Evolutionary conservation across 352 stramenopile species (phyloP).

Genomic region (Globisporangium iwayamae): DNA sequence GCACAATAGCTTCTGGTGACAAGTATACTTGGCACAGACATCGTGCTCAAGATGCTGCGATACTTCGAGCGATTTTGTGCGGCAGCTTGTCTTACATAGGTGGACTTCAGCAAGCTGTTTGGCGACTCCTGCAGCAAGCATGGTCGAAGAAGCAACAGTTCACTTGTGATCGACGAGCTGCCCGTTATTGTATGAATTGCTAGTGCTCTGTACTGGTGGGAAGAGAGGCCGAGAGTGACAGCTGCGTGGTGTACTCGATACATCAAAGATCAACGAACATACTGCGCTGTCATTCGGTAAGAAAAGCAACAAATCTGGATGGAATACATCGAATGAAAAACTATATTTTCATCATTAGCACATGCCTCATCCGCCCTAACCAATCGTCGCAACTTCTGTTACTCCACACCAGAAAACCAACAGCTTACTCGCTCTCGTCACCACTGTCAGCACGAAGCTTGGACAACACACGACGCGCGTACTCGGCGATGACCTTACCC

Average conservation of each 20-base stretch:
- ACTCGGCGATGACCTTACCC: constrained; percentile 86
- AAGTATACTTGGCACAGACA: constrained; percentile 25
- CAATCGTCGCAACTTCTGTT: background rate
- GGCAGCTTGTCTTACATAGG: background rate
- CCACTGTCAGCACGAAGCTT: constrained; percentile 87
- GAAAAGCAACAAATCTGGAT: background rate
- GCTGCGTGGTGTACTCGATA: background rate
- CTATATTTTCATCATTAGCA: background rate
- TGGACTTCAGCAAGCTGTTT: background rate
- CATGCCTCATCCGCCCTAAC: background rate
- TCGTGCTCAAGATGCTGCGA: background rate
- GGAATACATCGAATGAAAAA: background rate
- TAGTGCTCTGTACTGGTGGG: background rate
- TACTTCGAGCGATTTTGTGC: background rate
- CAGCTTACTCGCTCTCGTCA: constrained; percentile 66
- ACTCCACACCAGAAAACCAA: background rate
- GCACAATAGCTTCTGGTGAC: constrained; percentile 24
- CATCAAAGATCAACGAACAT: background rate
- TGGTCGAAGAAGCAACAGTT: background rate
- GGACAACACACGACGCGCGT: constrained; percentile 79
- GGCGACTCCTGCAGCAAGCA: background rate
- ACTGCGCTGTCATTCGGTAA: background rate
- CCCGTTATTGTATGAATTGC: background rate
- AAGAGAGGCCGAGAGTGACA: background rate
- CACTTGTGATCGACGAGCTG: background rate